A percentile compares a stretch with the other conserved stretches of the same genome.
Evolutionary conservation across 2,329 filamentous ascomycete species (phyloP).

Genomic region (Cladophialophora exuberans): DNA sequence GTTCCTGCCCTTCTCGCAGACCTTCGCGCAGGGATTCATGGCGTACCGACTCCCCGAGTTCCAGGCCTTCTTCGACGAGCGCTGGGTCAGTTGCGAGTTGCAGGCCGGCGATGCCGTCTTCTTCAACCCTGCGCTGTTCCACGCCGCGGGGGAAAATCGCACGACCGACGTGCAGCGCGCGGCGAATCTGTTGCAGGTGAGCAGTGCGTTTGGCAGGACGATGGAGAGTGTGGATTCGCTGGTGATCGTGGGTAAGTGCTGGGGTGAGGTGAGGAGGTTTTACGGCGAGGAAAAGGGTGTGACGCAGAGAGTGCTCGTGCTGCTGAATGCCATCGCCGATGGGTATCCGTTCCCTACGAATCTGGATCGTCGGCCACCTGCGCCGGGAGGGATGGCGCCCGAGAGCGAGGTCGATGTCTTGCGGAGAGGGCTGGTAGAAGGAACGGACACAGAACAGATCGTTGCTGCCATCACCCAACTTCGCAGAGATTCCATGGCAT

Average conservation of each 20-base stretch:
- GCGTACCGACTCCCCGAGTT: slow-evolving; percentile 60
- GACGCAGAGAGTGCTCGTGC: slow-evolving; percentile 52
- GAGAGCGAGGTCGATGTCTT: slow-evolving; percentile 62
- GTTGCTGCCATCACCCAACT: slow-evolving; percentile 47
- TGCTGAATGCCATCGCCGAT: slow-evolving; percentile 57
- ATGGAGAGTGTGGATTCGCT: slow-evolving; percentile 64
- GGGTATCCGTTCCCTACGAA: slow-evolving; percentile 68
- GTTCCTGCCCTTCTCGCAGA: slow-evolving; percentile 64
- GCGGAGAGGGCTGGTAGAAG: slow-evolving; percentile 47
- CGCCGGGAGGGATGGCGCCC: slow-evolving; percentile 62
- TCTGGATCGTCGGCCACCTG: slow-evolving; percentile 60
- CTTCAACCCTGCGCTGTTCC: slow-evolving; percentile 66
- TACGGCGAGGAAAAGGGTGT: slow-evolving; percentile 47
- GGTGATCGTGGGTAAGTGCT: slow-evolving; percentile 57
- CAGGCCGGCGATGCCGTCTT: slow-evolving; percentile 63
- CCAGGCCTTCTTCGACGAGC: slow-evolving; percentile 56
- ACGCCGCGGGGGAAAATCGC: slow-evolving; percentile 64
- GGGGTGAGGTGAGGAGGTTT: slow-evolving; percentile 50
- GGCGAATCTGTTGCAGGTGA: slow-evolving; percentile 66
- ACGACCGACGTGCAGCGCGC: slow-evolving; percentile 54
- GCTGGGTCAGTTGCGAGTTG: slow-evolving; percentile 58
- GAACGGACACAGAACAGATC: slow-evolving; percentile 45
- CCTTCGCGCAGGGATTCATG: slow-evolving; percentile 60
- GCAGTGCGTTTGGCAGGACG: slow-evolving; percentile 64
- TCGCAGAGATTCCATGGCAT: slow-evolving; percentile 40